A percentile compares a stretch with the other conserved stretches of the same genome.
Evolutionary conservation across 164 flowering plant species (phyloP).

Genomic region (Houttuynia cordata): DNA sequence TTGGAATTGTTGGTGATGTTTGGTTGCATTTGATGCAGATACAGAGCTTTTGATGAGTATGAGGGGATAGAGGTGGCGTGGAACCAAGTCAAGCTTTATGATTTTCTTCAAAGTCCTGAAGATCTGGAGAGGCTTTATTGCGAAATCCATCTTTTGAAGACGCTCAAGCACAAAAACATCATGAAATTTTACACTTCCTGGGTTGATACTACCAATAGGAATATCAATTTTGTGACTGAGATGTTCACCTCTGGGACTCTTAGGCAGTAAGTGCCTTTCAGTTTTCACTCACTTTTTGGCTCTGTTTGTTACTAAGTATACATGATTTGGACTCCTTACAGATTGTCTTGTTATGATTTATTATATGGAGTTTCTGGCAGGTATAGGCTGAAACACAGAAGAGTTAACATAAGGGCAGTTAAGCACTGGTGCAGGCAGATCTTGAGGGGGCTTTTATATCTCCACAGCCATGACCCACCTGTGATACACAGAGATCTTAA

Average conservation of each 20-base stretch:
- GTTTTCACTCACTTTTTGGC: not conserved
- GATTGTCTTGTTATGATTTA: not conserved
- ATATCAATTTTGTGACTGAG: conserved; percentile 90
- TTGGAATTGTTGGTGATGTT: not conserved
- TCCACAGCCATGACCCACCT: conserved; percentile 84
- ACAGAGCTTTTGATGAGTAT: conserved; percentile 85
- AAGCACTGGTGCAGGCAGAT: conserved; percentile 98
- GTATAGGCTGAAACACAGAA: conserved; percentile 82
- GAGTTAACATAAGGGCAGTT: conserved; percentile 85
- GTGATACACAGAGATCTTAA: conserved; percentile 94
- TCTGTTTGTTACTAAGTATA: not conserved
- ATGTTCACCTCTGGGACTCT: conserved; percentile 97
- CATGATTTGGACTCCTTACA: not conserved
- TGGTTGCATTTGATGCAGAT: conserved; percentile 32
- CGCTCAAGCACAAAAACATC: conserved; percentile 74
- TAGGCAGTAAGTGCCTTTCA: conserved; percentile 45
- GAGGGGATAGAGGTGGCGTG: conserved; percentile 98
- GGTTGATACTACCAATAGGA: conserved; percentile 76
- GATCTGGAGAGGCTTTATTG: conserved; percentile 81
- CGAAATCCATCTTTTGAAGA: conserved; percentile 94
- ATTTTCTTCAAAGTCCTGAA: conserved; percentile 65
- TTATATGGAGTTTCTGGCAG: conserved; percentile 19
- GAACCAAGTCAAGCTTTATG: conserved; percentile 90
- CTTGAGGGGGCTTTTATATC: conserved; percentile 77
- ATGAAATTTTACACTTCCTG: conserved; percentile 96